Base-by-base conservation (phyloP, 768 basidiomycete species). In the Wakefieldia striispora region DNA sequence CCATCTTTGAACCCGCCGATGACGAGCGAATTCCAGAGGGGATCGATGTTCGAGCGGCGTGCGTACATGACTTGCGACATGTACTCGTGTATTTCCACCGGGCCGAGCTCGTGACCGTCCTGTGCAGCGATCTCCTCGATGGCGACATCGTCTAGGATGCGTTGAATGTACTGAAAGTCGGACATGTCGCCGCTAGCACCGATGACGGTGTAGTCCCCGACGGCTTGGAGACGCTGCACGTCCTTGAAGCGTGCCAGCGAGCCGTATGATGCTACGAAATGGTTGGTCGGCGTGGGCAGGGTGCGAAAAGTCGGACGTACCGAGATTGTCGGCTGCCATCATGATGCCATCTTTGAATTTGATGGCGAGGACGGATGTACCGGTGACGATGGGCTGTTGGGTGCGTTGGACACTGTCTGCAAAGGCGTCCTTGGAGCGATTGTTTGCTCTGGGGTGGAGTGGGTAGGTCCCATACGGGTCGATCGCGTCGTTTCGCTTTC, bases 271-370 rank as follows among this genome's bases (percentile, higher is more conserved):
- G 92, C 94, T 92, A 54, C 16, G 16, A 8, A 14, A 11, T 0
- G 20, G 33, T 33, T 16, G 21, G 49, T 50, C n/a, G 17, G 61
- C 19, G 39, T 33, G 21, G 44, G 8, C 4, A 29, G 8, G 24
- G 27, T 42, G 27, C 24, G 33, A 21, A 33, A 20, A 33, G 17
- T 27, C 8, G 50, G 44, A 67, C 80, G 47, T 54, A 95, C 95
- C 95, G 43, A 98, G 86, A 62, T 88, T 97, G 76, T 99, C 97
- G 33, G 97, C 94, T 26, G 97, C 94, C 78, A 99, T 84, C 91
- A 99, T 95, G 56, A 99, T 82, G 9, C 97, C 97, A 61, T 91
- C 93, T 70, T 95, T 93, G 79, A 80, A 98, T 71, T 91, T 90
- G 70, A 99, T 76, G 3, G 88, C 97, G 29, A 99, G 79, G 6